Evolutionary conservation across 257 asterid genomes (phyloP).

Genomic region (Asclepias syriaca): DNA sequence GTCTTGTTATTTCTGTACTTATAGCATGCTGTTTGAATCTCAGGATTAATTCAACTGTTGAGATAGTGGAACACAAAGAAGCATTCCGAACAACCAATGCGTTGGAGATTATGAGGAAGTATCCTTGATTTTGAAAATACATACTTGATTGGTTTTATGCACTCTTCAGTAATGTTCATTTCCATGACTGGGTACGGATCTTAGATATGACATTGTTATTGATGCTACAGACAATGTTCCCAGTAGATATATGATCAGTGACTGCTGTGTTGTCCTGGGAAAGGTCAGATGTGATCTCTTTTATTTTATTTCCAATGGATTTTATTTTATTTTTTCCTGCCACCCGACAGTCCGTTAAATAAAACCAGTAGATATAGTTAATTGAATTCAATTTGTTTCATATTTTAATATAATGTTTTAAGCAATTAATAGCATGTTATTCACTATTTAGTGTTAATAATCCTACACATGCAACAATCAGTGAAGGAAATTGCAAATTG

Average conservation of each 20-base stretch:
- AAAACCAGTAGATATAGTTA: background rate
- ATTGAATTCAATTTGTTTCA: too few relatives aligned
- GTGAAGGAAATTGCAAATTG: background rate
- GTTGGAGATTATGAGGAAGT: constrained; percentile 72
- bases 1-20: background rate
- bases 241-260: constrained; percentile 94
- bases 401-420: background rate
- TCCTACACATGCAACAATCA: background rate
- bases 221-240: constrained; percentile 98
- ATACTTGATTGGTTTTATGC: constrained; percentile 3
- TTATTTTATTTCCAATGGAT: background rate
- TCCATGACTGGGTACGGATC: constrained; percentile 19
- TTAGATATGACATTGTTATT: constrained; percentile 83
- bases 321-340: background rate
- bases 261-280: constrained; percentile 86
- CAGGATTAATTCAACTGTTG: constrained; percentile 78
- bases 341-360: background rate
- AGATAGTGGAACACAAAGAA: constrained; percentile 79
- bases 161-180: background rate
- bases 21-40: background rate
- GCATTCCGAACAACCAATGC: constrained; percentile 84
- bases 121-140: constrained; percentile 19
- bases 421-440: background rate
- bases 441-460: too few relatives aligned
- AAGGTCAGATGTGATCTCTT: constrained; percentile 52